phyloP scores from a whole-genome alignment of 2,329 filamentous ascomycete species.

The Talaromyces sp. region DNA sequence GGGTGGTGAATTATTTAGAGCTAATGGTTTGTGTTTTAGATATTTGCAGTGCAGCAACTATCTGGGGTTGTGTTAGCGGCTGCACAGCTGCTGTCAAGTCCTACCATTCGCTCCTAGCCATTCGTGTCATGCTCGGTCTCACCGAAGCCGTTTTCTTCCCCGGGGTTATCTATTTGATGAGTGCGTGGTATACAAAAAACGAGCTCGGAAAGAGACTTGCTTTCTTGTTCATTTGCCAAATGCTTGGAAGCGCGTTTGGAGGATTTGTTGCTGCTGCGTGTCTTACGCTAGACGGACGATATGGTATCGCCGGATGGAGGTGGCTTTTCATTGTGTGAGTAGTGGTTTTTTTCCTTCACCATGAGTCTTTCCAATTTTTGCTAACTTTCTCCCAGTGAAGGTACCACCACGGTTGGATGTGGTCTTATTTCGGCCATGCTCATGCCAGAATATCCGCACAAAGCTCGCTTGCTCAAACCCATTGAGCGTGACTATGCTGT shows the following conservation, averaged over 20 bases:
- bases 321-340: slow-evolving; percentile 29
- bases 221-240: slow-evolving; percentile 42
- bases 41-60: background rate
- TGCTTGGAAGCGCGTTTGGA: slow-evolving; percentile 38
- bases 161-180: slow-evolving; percentile 61
- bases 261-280: slow-evolving; percentile 35
- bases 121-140: slow-evolving; percentile 50
- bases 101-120: background rate
- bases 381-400: slow-evolving; percentile 24
- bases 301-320: slow-evolving; percentile 33
- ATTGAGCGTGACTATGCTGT: slow-evolving; percentile 41
- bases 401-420: slow-evolving; percentile 29
- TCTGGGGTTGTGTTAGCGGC: slow-evolving; percentile 5
- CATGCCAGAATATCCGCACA: slow-evolving; percentile 39
- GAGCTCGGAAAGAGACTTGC: slow-evolving; percentile 17
- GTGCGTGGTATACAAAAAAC: slow-evolving; percentile 58
- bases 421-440: slow-evolving; percentile 28
- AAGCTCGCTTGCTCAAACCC: slow-evolving; percentile 33
- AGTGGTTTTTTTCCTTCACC: no score
- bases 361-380: background rate
- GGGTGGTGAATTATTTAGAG: background rate
- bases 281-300: slow-evolving; percentile 25
- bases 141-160: slow-evolving; percentile 63
- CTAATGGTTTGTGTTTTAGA: background rate
- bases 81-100: slow-evolving; percentile 1